Conservation (phyloP, 805 yeast species). For the Teunomyces panamensis region DNA sequence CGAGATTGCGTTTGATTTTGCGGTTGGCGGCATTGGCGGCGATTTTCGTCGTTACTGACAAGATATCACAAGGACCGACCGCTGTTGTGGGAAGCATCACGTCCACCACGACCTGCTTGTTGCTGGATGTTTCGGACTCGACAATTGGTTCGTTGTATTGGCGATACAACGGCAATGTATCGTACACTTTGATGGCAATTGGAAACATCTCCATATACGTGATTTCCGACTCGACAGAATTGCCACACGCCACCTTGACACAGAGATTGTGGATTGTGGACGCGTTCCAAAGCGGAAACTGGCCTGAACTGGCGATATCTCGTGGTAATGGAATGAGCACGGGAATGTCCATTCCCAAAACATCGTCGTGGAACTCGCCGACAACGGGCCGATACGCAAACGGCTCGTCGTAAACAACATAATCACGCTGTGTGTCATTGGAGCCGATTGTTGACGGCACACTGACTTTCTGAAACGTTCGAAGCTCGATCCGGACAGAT, state of each 20-base stretch:
- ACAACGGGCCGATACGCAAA: slow-evolving; percentile 36
- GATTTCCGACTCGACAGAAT: slow-evolving; percentile 26
- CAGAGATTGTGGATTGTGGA: slow-evolving; percentile 46
- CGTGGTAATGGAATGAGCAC: slow-evolving; percentile 54
- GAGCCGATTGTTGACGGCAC: slow-evolving; percentile 35
- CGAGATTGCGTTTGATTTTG: slow-evolving; percentile 28
- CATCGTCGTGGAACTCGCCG: slow-evolving; percentile 36
- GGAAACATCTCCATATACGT: slow-evolving; percentile 41
- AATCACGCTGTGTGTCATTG: slow-evolving; percentile 31
- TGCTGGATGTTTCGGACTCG: slow-evolving; percentile 44
- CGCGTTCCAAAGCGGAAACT: slow-evolving; percentile 45
- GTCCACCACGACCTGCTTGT: slow-evolving; percentile 46
- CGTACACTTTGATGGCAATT: slow-evolving; percentile 53
- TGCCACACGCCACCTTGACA: slow-evolving; percentile 35
- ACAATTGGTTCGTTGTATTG: slow-evolving; percentile 53
- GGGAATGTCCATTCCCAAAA: slow-evolving; percentile 59
- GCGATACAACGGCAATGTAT: slow-evolving; percentile 53
- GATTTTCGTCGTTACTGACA: slow-evolving; percentile 38
- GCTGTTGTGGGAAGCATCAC: slow-evolving; percentile 49
- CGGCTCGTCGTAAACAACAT: slow-evolving; percentile 33
- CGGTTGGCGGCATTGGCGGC: slow-evolving; percentile 37
- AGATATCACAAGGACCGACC: slow-evolving; percentile 56
- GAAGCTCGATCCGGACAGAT: slow-evolving; percentile 46
- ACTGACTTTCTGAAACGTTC: slow-evolving; percentile 49
- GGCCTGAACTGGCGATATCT: slow-evolving; percentile 53